Percentiles rank a stretch among this genome's conserved stretches.
Conservation (phyloP, 1,284 basidiomycete species). For the Meira nashicola region DNA sequence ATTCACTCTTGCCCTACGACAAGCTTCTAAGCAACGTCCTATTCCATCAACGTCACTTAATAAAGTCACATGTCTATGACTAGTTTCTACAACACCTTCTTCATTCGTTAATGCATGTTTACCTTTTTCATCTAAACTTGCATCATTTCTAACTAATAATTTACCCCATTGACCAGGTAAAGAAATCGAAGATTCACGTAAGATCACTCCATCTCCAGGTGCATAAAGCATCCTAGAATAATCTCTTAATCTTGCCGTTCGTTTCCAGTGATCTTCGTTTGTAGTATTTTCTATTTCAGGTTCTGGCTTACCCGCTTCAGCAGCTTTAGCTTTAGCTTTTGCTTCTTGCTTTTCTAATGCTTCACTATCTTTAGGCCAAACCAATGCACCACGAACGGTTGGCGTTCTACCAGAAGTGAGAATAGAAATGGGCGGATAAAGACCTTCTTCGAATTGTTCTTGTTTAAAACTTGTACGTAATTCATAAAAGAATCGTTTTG, state of each 20-base stretch:
- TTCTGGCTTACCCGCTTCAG: constrained; percentile 17
- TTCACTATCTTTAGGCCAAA: constrained; percentile 18
- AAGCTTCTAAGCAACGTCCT: constrained; percentile 10
- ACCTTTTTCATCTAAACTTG: constrained; percentile 6
- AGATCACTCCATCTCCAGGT: constrained; percentile 50
- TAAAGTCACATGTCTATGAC: constrained; percentile 41
- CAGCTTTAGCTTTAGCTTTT: neutral
- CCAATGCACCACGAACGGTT: constrained; percentile 45
- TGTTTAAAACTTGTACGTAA: constrained; percentile 33
- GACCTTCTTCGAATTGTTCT: constrained; percentile 5
- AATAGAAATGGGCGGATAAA: constrained; percentile 49
- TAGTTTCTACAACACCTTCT: constrained; percentile 37
- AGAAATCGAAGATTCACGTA: constrained; percentile 32
- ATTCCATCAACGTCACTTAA: constrained; percentile 35
- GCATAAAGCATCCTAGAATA: constrained; percentile 33
- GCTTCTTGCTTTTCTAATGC: constrained; percentile 7
- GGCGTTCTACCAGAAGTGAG: constrained; percentile 44
- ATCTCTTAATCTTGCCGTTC: constrained; percentile 24
- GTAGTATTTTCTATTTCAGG: no score
- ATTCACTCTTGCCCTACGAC: constrained; percentile 2
- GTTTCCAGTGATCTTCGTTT: constrained; percentile 20
- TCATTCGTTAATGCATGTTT: constrained; percentile 17
- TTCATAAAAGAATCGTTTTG: constrained; percentile 36
- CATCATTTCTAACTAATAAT: constrained; percentile 24
- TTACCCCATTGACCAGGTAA: constrained; percentile 34